These are phyloP conservation scores for Saccharomyces pastorianus DNA, from an alignment of 1,139 yeast species.

Conservation along the genomic window DNA sequence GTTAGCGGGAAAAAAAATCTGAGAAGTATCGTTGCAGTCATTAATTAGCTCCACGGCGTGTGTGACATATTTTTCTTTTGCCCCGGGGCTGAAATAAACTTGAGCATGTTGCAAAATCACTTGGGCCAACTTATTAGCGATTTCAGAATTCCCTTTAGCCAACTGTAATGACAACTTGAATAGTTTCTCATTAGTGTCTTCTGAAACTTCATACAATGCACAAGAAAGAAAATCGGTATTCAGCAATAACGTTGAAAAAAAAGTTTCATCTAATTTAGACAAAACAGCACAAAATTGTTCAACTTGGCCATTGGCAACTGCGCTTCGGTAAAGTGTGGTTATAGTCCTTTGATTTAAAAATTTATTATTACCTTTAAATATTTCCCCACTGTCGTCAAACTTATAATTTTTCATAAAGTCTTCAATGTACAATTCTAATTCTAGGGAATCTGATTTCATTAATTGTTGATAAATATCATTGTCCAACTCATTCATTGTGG, in stretches of 20 bases:
- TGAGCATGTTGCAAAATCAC: constrained; percentile 14
- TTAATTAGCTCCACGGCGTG: constrained; percentile 12
- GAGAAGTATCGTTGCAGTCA: constrained; percentile 3
- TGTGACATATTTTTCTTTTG: constrained; percentile 6
- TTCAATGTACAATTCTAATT: constrained; percentile 28
- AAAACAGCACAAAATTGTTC: constrained; percentile 26
- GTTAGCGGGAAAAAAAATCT: constrained; percentile 14
- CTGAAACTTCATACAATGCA: constrained; percentile 15
- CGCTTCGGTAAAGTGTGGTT: constrained; percentile 26
- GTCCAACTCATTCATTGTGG: constrained; percentile 19
- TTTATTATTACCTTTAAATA: constrained; percentile 22
- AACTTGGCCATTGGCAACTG: constrained; percentile 17
- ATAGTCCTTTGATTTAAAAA: constrained; percentile 32
- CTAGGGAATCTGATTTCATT: constrained; percentile 21
- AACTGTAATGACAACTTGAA: constrained; percentile 14
- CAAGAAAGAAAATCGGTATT: constrained; percentile 21
- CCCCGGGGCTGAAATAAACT: neutral
- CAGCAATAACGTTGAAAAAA: constrained; percentile 17
- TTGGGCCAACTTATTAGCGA: constrained; percentile 16
- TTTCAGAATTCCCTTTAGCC: constrained; percentile 8
- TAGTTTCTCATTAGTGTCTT: constrained; percentile 8
- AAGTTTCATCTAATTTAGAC: constrained; percentile 21
- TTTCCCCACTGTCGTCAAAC: constrained; percentile 20
- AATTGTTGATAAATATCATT: constrained; percentile 12
- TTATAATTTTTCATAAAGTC: constrained; percentile 26